Conservation (phyloP, 23 red algal genomes). For the Gracilaria gracilis region DNA sequence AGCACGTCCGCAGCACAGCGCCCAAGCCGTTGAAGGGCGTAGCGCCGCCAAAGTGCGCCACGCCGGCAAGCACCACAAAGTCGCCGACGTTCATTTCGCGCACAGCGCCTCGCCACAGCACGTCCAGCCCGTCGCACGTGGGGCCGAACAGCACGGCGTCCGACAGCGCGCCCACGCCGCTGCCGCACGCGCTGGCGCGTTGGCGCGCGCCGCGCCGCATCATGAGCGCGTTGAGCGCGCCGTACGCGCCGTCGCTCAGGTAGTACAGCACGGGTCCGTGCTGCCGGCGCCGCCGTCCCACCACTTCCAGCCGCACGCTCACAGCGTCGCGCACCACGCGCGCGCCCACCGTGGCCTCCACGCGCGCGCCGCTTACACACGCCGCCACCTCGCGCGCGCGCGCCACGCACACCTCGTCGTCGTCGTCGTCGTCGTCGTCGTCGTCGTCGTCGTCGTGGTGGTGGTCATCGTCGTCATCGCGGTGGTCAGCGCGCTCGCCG, state of each 20-base stretch:
- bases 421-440: no score
- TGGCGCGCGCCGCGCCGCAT: conserved; percentile 33
- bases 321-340: conserved; percentile 23
- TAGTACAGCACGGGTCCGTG: conserved; percentile 57
- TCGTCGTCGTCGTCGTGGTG: no score
- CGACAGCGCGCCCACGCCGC: not conserved
- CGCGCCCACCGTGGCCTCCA: conserved; percentile 6
- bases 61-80: conserved; percentile 45
- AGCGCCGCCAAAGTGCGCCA: conserved; percentile 60
- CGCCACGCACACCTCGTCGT: not conserved
- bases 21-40: conserved; percentile 86
- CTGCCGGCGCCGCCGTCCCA: conserved; percentile 1
- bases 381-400: not conserved
- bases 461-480: no score
- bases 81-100: conserved; percentile 66
- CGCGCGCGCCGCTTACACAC: not conserved
- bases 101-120: conserved; percentile 63
- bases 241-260: conserved; percentile 86
- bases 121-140: conserved; percentile 85
- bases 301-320: conserved; percentile 18
- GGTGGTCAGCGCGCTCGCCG: not conserved
- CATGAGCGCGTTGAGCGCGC: conserved; percentile 64
- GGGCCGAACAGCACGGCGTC: conserved; percentile 76
- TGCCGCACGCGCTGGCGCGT: no score
- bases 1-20: not conserved